Base-by-base conservation (phyloP, 1,284 basidiomycete species). In the Microbotryum saponariae region DNA sequence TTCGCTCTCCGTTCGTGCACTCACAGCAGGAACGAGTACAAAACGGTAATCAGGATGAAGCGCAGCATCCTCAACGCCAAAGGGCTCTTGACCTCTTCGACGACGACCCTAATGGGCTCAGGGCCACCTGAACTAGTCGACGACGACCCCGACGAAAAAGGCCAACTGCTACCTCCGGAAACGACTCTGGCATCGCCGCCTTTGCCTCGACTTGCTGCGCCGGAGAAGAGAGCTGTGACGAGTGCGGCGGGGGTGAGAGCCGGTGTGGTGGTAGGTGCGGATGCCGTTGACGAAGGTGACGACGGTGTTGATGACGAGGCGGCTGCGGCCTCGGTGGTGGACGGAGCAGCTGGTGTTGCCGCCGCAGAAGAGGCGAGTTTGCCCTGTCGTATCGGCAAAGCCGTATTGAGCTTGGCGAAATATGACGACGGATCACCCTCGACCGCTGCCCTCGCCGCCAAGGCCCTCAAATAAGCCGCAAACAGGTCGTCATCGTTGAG, bases 101-200 rank as follows among this genome's bases (percentile, higher is more conserved):
- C 81, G 45, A 87, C 82, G 45, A 91, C 89, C 57, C 85, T 82
- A 45, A 91, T 85, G 6, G 88, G 88, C 65, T 80, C 80, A 23
- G 48, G 33, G 8, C 54, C 48, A 44, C 21, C 37, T 7, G 37
- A 6, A 18, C 37, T 18, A 42, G 27, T 23, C 47, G 44, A 46
- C 37, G 29, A 46, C 21, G 44, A 49, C 14, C 51, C 59, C 31
- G 56, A 56, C 16, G 58, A 55, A 31, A 48, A 65, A 10, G 37
- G 37, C 37, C 37, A 42, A 42, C 14, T 42, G 55, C 74, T 70
- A 54, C 69, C 76, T 77, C 46, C 80, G 74, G 45, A 85, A 77
- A 51, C 86, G 79, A 55, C 78, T 77, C 68, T 85, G 79, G 10
- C 85, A 84, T 66, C 87, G 80, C 67, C 79, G 76, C 69, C 67